Base-by-base conservation (phyloP, 352 stramenopile genomes). In the Pythium chondricola region DNA sequence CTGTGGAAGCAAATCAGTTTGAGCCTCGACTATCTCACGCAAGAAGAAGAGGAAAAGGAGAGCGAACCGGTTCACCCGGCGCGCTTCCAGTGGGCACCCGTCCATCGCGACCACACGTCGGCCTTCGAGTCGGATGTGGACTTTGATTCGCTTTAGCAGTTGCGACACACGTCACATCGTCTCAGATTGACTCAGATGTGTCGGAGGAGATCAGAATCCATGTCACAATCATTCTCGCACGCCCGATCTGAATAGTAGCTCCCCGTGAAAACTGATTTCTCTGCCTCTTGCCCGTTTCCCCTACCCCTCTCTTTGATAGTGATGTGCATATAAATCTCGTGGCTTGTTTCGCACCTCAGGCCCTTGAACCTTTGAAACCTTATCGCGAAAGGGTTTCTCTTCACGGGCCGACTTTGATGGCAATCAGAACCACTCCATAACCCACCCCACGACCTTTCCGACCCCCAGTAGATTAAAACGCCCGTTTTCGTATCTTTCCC, bases 361-460 rank as follows among this genome's bases (percentile, higher is more conserved):
- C 13, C 7, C 36, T 59, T 59, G 52, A 59, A 54, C 55, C 55
- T 63, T 29, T 27, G 30, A 63, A 30, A 63, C 20, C 43, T 63
- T 33, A 64, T 64, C 43, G 42, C 56, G 56, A 64, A 64, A 64
- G 56, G 56, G 56, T 64, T 64, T 58, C 41, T 41, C 44, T 32
- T 27, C 27, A 33, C 39, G 40, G 30, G 53, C 33, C 36, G 41
- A 47, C 54, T n/a, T 29, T 62, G 47, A 56, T 56, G 33, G 41
- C 41, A 48, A 56, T 52, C 54, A 55, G 43, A 40, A n/a, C 53
- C 40, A 46, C 24, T 44, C 38, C 39, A 35, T 26, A n/a, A 41
- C 32, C 47, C 41, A 50, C n/a, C n/a, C n/a, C 56, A 64, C 56
- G 56, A 64, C 56, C 56, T 64, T 64, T 64, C 56, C 56, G 55